phyloP scores from a whole-genome alignment of 2,329 filamentous ascomycete species.

The Mycocentrospora acerina region DNA sequence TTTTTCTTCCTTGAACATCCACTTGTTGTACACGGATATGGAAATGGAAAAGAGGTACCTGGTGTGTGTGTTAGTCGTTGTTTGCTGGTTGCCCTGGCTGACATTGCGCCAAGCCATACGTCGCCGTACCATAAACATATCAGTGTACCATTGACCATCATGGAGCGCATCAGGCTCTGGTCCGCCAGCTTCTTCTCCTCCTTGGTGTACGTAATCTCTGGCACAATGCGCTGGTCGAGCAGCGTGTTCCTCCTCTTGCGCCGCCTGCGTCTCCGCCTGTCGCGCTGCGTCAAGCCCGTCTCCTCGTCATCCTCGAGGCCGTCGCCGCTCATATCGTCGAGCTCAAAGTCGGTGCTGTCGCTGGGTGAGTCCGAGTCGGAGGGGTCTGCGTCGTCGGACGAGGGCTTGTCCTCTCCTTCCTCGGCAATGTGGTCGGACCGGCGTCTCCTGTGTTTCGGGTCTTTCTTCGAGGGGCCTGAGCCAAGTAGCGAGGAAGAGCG shows the following conservation, averaged over 20 bases:
- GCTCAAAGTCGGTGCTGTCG: constrained; percentile 55
- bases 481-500: constrained; percentile 39
- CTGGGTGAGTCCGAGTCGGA: constrained; percentile 39
- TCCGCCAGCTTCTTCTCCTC: constrained; percentile 77
- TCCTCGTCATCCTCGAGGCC: constrained; percentile 83
- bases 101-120: no score
- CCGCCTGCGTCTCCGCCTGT: constrained; percentile 67
- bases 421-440: constrained; percentile 38
- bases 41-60: constrained; percentile 82
- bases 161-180: constrained; percentile 66
- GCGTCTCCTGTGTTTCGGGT: constrained; percentile 27
- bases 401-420: constrained; percentile 33
- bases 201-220: constrained; percentile 57
- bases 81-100: no score
- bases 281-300: constrained; percentile 75
- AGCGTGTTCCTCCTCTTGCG: constrained; percentile 68
- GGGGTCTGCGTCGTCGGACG: constrained; percentile 14
- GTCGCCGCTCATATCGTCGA: constrained; percentile 64
- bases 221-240: constrained; percentile 70
- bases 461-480: constrained; percentile 21
- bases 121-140: constrained; percentile 75
- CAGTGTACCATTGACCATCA: constrained; percentile 74
- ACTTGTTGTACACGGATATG: constrained; percentile 86
- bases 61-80: constrained; percentile 13
- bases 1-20: constrained; percentile 81